These are phyloP conservation scores for Volvox africanus DNA, from an alignment of 139 green algal genomes.

Conservation along the genomic window DNA sequence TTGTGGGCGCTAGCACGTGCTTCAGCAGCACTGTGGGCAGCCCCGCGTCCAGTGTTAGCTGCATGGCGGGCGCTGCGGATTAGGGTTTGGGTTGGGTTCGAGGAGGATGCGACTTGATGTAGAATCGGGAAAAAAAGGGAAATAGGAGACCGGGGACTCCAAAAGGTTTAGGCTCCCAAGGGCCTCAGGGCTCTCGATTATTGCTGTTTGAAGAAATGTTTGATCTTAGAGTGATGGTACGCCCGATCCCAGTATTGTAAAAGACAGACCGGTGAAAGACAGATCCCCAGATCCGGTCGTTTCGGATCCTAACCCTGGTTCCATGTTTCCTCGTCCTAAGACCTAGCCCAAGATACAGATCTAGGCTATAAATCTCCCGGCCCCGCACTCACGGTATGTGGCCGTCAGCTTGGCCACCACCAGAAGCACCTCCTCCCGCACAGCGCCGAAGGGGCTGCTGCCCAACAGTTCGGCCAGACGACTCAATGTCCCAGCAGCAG, in stretches of 20 bases:
- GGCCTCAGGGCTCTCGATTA: too few relatives aligned
- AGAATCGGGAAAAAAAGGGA: neutral
- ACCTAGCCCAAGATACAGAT: too few relatives aligned
- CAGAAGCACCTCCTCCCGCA: slow-evolving; percentile 33
- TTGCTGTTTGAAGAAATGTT: too few relatives aligned
- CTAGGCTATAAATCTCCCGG: neutral
- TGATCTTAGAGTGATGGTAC: too few relatives aligned
- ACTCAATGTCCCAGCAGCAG: neutral
- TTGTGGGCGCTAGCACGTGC: slow-evolving; percentile 15
- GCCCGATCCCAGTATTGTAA: too few relatives aligned
- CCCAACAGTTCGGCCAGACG: neutral
- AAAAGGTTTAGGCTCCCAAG: too few relatives aligned
- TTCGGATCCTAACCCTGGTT: neutral
- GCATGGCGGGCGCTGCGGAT: neutral
- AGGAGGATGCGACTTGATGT: neutral
- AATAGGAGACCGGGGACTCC: too few relatives aligned
- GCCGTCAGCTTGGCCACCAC: neutral
- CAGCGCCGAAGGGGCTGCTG: slow-evolving; percentile 9
- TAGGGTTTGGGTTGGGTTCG: neutral
- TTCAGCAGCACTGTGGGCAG: slow-evolving; percentile 5
- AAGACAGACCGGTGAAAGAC: too few relatives aligned
- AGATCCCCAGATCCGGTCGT: too few relatives aligned
- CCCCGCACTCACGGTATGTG: neutral
- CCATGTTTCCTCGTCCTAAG: neutral
- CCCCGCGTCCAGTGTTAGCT: neutral